phyloP scores from a whole-genome alignment of 768 basidiomycete species.

The Pleurotus pulmonarius region DNA sequence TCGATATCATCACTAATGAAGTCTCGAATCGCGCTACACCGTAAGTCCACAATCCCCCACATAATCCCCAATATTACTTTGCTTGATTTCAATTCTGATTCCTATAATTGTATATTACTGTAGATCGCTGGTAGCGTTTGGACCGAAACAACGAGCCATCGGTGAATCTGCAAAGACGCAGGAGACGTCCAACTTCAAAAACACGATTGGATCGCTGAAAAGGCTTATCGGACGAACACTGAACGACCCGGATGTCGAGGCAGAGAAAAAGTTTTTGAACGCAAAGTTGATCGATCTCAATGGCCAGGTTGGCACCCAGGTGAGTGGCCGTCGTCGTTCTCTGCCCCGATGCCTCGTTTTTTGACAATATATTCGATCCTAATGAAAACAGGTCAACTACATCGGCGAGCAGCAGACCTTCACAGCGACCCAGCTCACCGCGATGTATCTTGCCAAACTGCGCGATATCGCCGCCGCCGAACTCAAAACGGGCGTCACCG shows the following conservation, averaged over 20 bases:
- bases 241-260: constrained; percentile 75
- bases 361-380: constrained; percentile 7
- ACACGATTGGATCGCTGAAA: constrained; percentile 92
- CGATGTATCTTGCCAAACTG: constrained; percentile 85
- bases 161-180: constrained; percentile 97
- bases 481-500: constrained; percentile 82
- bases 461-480: constrained; percentile 83
- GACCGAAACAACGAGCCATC: constrained; percentile 84
- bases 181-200: constrained; percentile 97
- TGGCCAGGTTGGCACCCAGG: constrained; percentile 84
- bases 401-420: constrained; percentile 76
- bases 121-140: constrained; percentile 94
- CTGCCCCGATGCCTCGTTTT: background rate
- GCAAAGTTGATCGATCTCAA: constrained; percentile 81
- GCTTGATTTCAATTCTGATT: no score
- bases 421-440: constrained; percentile 89
- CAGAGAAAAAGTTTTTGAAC: constrained; percentile 91
- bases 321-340: constrained; percentile 30
- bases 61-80: no score
- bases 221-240: constrained; percentile 82
- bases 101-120: background rate
- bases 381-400: constrained; percentile 70
- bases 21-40: constrained; percentile 96
- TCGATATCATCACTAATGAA: constrained; percentile 98
- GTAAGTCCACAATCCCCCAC: constrained; percentile 43